Conservation (phyloP, 2,329 filamentous ascomycete species). For the Nothopassalora personata region DNA sequence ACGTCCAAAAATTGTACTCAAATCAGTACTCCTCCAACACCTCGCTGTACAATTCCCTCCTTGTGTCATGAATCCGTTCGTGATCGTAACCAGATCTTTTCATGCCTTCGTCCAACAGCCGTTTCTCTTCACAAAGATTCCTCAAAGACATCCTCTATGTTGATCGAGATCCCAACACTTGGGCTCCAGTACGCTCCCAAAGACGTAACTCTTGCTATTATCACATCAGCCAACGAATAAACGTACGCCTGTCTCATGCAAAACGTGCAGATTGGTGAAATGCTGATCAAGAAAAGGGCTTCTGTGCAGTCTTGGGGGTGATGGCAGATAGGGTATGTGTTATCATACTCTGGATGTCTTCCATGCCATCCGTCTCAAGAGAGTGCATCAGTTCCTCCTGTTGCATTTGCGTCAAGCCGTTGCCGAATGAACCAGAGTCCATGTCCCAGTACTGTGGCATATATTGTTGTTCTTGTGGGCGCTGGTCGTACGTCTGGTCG, state of each 20-base stretch:
- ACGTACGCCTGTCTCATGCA: background rate
- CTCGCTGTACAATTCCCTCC: slow-evolving; percentile 1
- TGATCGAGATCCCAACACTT: background rate
- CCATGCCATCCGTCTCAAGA: slow-evolving; percentile 36
- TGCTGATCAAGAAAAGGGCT: slow-evolving; percentile 3
- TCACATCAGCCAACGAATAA: background rate
- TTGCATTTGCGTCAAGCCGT: slow-evolving; percentile 31
- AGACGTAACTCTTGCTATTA: background rate
- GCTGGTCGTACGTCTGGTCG: slow-evolving; percentile 6
- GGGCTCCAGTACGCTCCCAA: background rate
- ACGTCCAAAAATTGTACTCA: background rate
- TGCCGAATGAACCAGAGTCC: slow-evolving; percentile 29
- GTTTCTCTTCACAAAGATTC: background rate
- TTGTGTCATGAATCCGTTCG: background rate
- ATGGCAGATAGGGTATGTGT: slow-evolving; percentile 25
- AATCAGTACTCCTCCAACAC: slow-evolving; percentile 3
- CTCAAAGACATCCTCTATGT: background rate
- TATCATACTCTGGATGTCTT: slow-evolving; percentile 36
- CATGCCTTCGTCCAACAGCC: background rate
- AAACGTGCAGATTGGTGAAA: background rate
- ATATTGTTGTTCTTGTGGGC: slow-evolving; percentile 16
- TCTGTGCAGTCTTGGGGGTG: slow-evolving; percentile 22
- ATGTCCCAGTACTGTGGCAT: slow-evolving; percentile 26
- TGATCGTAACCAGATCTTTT: background rate
- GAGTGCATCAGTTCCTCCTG: slow-evolving; percentile 35